Evolutionary conservation across 2,329 filamentous ascomycete genomes (phyloP).

Genomic region (Aspergillus sp.): DNA sequence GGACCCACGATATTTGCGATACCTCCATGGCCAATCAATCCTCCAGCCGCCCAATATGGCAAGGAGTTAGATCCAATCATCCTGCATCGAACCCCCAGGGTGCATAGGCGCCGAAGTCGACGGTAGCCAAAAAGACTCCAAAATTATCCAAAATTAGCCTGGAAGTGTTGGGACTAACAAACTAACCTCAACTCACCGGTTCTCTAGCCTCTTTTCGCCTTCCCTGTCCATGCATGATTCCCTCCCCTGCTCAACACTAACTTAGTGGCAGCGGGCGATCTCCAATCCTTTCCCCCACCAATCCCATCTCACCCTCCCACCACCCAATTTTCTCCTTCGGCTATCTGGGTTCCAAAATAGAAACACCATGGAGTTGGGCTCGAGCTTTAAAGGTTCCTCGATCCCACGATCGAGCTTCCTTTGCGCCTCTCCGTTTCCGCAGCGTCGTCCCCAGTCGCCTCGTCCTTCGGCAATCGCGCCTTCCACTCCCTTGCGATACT

Average conservation of each 20-base stretch:
- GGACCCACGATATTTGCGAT: conserved; percentile 18
- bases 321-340: conserved; percentile 24
- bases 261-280: conserved; percentile 22
- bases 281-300: conserved; percentile 21
- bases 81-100: neutral
- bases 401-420: conserved; percentile 23
- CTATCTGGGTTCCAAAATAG: conserved; percentile 29
- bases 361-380: conserved; percentile 25
- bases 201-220: conserved; percentile 15
- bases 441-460: conserved; percentile 26
- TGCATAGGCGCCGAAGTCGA: conserved; percentile 26
- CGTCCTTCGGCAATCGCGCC: conserved; percentile 29
- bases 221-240: conserved; percentile 19
- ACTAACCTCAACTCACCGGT: conserved; percentile 20
- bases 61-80: conserved; percentile 23
- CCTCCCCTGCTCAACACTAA: conserved; percentile 15
- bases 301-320: conserved; percentile 20
- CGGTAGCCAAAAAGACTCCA: conserved; percentile 14
- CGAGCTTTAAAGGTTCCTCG: conserved; percentile 29
- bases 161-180: conserved; percentile 15
- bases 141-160: conserved; percentile 32
- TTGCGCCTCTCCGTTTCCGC: conserved; percentile 18
- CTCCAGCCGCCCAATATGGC: conserved; percentile 20
- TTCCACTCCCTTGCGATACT: conserved; percentile 32
- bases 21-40: conserved; percentile 24